Conservation (phyloP, 164 flowering plant genomes). For the Santalum album region DNA sequence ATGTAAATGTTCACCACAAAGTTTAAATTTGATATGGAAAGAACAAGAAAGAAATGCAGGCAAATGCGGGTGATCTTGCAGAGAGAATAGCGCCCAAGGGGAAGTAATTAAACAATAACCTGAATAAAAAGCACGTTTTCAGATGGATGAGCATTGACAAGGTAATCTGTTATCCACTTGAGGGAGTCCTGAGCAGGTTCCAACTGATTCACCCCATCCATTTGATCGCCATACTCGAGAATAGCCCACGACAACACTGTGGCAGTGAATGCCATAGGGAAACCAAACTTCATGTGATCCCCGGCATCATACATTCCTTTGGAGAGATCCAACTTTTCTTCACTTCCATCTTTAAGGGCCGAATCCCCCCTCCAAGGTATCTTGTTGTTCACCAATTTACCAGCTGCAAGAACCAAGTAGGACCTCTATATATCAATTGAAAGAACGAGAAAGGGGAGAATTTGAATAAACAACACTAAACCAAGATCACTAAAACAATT, state of each 20-base stretch:
- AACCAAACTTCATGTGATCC: conserved; percentile 84
- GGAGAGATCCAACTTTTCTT: conserved; percentile 58
- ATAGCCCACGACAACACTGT: conserved; percentile 89
- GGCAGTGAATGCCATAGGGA: conserved; percentile 95
- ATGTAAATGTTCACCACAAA: no score
- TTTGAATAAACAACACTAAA: no score
- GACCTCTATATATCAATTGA: no score
- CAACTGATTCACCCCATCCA: conserved; percentile 59
- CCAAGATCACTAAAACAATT: no score
- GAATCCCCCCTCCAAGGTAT: conserved; percentile 89
- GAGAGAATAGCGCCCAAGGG: background rate
- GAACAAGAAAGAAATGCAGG: no score
- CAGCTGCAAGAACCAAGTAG: conserved; percentile 42
- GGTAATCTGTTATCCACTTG: conserved; percentile 90
- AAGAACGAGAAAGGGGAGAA: no score
- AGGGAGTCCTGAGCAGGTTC: conserved; percentile 72
- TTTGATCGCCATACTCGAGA: conserved; percentile 96
- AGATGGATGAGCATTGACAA: conserved; percentile 68
- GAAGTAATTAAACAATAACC: conserved; percentile 32
- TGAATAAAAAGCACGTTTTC: conserved; percentile 77
- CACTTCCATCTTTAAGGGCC: conserved; percentile 60
- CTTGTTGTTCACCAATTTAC: conserved; percentile 54
- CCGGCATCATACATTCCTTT: conserved; percentile 99
- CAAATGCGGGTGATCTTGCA: no score
- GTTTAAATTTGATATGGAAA: no score